Conservation (phyloP, 177 flowering plant species). For the Vitis hybrid region DNA sequence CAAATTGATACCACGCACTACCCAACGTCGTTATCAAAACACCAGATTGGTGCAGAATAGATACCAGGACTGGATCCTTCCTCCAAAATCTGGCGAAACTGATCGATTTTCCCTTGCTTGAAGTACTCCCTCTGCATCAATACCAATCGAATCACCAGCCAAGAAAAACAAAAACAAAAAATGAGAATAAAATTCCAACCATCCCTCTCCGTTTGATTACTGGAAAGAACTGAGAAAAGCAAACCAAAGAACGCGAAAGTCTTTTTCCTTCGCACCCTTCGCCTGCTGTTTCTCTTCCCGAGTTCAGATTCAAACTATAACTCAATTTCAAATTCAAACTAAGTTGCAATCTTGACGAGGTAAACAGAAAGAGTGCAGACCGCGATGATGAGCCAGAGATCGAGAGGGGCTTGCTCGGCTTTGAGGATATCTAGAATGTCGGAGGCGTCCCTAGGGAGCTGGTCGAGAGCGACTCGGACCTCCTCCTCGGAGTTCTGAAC, state of each 20-base stretch:
- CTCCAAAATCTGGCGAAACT: conserved; percentile 84
- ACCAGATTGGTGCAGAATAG: not conserved
- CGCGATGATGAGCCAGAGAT: conserved; percentile 98
- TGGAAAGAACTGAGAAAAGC: not conserved
- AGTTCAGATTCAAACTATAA: not conserved
- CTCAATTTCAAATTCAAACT: not conserved
- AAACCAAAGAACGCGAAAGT: not conserved
- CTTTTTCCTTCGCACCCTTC: not conserved
- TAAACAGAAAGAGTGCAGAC: conserved; percentile 29
- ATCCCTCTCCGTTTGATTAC: not conserved
- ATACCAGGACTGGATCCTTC: conserved; percentile 97
- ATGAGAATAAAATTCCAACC: not conserved
- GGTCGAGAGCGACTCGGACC: conserved; percentile 85
- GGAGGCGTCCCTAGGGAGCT: conserved; percentile 87
- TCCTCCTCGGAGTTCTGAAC: conserved; percentile 96
- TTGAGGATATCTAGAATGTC: conserved; percentile 96
- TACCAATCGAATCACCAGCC: not conserved
- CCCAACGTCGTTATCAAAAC: not conserved
- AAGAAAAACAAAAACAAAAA: not conserved
- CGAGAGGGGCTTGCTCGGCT: conserved; percentile 98
- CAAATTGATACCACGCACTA: not conserved
- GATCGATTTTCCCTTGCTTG: conserved; percentile 89
- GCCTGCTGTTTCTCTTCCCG: too few relatives aligned
- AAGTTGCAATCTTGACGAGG: not conserved
- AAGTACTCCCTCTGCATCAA: conserved; percentile 91